These are phyloP conservation scores for Cyberlindnera euphorbiae DNA, from an alignment of 805 yeast species.

Conservation along the genomic window DNA sequence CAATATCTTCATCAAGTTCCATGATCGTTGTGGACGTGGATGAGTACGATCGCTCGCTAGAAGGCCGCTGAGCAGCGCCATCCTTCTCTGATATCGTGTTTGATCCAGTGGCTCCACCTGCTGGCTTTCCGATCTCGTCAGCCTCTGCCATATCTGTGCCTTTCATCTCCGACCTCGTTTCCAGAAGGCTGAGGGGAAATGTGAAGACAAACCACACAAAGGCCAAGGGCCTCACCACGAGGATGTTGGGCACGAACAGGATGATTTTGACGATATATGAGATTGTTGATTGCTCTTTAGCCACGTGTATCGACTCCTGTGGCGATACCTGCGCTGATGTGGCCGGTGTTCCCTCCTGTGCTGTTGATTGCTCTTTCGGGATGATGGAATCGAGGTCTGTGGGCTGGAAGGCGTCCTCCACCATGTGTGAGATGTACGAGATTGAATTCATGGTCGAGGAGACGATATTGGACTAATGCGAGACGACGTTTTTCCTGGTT, in stretches of 20 bases:
- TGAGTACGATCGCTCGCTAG: background rate
- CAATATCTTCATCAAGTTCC: slow-evolving; percentile 23
- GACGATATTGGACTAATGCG: background rate
- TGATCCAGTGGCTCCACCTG: slow-evolving; percentile 1
- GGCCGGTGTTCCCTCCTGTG: too few relatives aligned
- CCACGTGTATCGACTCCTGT: slow-evolving; percentile 1
- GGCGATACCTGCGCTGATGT: too few relatives aligned
- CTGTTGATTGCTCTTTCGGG: slow-evolving; percentile 9
- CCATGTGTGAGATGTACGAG: slow-evolving; percentile 23
- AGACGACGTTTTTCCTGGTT: too few relatives aligned
- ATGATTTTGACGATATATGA: slow-evolving; percentile 25
- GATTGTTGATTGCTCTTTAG: slow-evolving; percentile 13
- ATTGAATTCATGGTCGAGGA: slow-evolving; percentile 24
- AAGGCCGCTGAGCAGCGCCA: too few relatives aligned
- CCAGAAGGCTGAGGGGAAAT: slow-evolving; percentile 49
- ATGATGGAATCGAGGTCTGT: slow-evolving; percentile 8
- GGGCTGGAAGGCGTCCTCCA: slow-evolving; percentile 22
- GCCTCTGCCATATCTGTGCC: too few relatives aligned
- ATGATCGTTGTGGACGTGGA: slow-evolving; percentile 10
- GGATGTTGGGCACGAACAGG: slow-evolving; percentile 44
- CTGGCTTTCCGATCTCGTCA: too few relatives aligned
- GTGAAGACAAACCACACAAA: slow-evolving; percentile 47
- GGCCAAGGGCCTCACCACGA: slow-evolving; percentile 48
- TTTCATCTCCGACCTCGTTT: slow-evolving; percentile 12
- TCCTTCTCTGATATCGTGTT: too few relatives aligned